These are phyloP conservation scores for Sporisorium iseilematis-ciliati DNA, from an alignment of 1,284 basidiomycete genomes.

Conservation along the genomic window DNA sequence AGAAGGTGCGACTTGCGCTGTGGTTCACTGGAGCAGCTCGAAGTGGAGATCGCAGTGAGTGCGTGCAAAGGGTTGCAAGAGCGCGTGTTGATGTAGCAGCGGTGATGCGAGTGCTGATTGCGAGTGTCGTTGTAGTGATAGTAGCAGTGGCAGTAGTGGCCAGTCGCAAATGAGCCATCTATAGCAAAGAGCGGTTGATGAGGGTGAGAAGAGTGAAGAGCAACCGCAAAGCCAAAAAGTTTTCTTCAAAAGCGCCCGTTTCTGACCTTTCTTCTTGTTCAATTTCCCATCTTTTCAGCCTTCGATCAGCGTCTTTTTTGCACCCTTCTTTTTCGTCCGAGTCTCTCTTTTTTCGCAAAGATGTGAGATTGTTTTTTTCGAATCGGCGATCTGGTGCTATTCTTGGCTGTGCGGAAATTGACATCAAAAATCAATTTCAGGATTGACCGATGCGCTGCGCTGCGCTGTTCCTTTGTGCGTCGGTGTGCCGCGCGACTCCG, in stretches of 20 bases:
- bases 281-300: not conserved
- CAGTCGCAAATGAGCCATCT: conserved; percentile 46
- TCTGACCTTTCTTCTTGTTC: conserved; percentile 7
- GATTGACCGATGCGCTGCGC: not conserved
- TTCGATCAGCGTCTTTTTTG: conserved; percentile 12
- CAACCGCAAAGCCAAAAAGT: conserved; percentile 2
- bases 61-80: not conserved
- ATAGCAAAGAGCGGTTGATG: not conserved
- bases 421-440: not conserved
- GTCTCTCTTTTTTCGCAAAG: not conserved
- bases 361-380: conserved; percentile 2
- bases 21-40: conserved; percentile 3
- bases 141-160: conserved; percentile 27
- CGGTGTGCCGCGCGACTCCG: not conserved
- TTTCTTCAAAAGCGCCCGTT: conserved; percentile 7
- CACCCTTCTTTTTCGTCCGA: conserved; percentile 17
- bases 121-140: conserved; percentile 8
- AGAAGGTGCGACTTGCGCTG: conserved; percentile 22
- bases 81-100: not conserved
- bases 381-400: not conserved
- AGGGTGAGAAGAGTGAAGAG: conserved; percentile 1
- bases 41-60: not conserved
- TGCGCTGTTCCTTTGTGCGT: not conserved
- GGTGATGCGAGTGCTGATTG: conserved; percentile 6
- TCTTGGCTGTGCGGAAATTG: conserved; percentile 2